Evolutionary conservation across 768 basidiomycete species (phyloP).

Genomic region (Phylloporus rhodoxanthus): DNA sequence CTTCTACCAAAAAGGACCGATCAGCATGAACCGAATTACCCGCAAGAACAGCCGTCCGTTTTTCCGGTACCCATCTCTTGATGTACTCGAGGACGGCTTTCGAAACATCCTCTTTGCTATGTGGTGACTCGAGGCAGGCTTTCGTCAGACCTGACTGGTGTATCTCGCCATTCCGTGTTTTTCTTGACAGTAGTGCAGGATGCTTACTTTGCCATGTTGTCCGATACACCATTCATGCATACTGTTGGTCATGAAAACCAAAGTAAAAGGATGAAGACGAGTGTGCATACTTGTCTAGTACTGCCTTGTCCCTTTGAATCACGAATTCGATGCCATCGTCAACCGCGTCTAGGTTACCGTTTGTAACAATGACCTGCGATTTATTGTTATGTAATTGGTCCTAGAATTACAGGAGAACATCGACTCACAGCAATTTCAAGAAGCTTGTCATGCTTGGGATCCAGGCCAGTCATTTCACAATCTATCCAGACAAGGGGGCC

Average conservation of each 20-base stretch:
- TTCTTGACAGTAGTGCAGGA: not conserved
- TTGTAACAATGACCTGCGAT: constrained; percentile 73
- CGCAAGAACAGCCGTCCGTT: constrained; percentile 62
- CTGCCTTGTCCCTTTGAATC: constrained; percentile 62
- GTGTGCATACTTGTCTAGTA: constrained; percentile 59
- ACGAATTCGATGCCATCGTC: constrained; percentile 78
- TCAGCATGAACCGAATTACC: constrained; percentile 88
- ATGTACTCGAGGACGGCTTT: constrained; percentile 67
- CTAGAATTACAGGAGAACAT: not conserved
- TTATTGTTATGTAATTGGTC: not conserved
- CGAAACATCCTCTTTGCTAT: constrained; percentile 56
- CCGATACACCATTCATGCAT: constrained; percentile 87
- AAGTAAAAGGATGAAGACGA: not conserved
- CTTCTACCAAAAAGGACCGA: constrained; percentile 58
- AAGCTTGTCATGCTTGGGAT: constrained; percentile 60
- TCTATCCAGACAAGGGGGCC: constrained; percentile 58
- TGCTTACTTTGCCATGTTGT: constrained; percentile 68
- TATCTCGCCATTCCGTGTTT: not conserved
- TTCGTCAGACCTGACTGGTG: constrained; percentile 73
- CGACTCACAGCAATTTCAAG: constrained; percentile 64
- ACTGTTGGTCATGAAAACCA: constrained; percentile 31
- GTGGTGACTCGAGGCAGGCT: constrained; percentile 68
- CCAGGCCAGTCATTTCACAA: constrained; percentile 82
- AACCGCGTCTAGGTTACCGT: constrained; percentile 74
- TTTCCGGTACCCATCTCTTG: constrained; percentile 75